Evolutionary conservation across 257 asterid species (phyloP).

Genomic region (Mentha longifolia): DNA sequence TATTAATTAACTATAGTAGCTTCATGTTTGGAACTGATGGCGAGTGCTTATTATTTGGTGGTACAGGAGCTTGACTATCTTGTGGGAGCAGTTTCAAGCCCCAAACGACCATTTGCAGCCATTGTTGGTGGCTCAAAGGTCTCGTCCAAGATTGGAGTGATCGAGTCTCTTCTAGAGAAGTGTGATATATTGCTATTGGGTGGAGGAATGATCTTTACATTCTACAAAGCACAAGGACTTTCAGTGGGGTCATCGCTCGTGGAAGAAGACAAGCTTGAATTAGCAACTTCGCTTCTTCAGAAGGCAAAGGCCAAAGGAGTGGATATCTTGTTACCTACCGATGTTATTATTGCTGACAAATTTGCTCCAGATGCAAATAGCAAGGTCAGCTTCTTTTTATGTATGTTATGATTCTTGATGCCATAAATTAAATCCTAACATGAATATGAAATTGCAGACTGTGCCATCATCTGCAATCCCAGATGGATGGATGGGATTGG

Average conservation of each 20-base stretch:
- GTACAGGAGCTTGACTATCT: conserved; percentile 81
- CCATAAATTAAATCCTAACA: background rate
- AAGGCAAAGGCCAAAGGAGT: conserved; percentile 92
- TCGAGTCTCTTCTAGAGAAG: conserved; percentile 83
- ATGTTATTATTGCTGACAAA: conserved; percentile 82
- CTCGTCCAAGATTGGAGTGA: conserved; percentile 87
- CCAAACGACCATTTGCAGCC: conserved; percentile 86
- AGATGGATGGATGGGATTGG: conserved; percentile 94
- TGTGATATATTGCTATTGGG: conserved; percentile 76
- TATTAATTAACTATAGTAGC: background rate
- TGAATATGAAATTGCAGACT: conserved; percentile 43
- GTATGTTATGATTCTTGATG: background rate
- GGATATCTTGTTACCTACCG: conserved; percentile 71
- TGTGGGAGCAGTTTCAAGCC: conserved; percentile 82
- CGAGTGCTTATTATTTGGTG: conserved; percentile 24
- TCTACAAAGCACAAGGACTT: conserved; percentile 89
- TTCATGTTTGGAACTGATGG: conserved; percentile 8
- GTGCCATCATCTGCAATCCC: conserved; percentile 83
- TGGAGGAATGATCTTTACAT: conserved; percentile 93
- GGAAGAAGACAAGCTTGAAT: conserved; percentile 92
- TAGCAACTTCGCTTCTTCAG: conserved; percentile 69
- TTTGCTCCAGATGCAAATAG: conserved; percentile 90
- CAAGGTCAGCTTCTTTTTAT: conserved; percentile 57
- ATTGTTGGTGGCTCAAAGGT: conserved; percentile 97
- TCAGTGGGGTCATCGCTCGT: conserved; percentile 88